Evolutionary conservation across 805 yeast species (phyloP), one percentile per base, ranked within the genome.

Genomic region (Metschnikowia chrysomelidarum): DNA sequence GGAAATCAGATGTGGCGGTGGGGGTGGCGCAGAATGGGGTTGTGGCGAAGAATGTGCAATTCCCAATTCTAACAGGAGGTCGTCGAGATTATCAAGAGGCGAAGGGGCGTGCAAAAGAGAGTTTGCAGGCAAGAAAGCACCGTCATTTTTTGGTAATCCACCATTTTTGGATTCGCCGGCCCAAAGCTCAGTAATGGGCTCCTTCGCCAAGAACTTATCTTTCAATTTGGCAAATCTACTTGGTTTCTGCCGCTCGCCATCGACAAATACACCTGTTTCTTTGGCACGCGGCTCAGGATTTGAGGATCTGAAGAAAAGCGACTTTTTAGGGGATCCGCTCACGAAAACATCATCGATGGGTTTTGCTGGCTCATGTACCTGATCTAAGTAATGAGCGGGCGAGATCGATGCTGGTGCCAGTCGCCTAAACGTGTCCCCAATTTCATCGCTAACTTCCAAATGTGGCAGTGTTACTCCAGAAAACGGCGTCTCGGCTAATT

Each of bases 121-220:
- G 13, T n/a, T 18, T 12, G 9, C 19, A 4, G 7, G 8, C 9
- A 9, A 9, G 6, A n/a, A 18, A 17, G 7, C 2, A 9, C 22
- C 30, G n/a, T n/a, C n/a, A n/a, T n/a, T n/a, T n/a, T n/a, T n/a
- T n/a, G n/a, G n/a, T 2, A 4, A 10, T 11, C 19, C 15, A 13
- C 13, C 30, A 5, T 20, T 16, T 14, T 24, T 37, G 14, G 14
- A 19, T 6, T 44, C 43, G 12, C 24, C 22, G 3, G 41, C 34
- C 63, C 62, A 60, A 7, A 59, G 32, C 6, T 47, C 38, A 5
- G 57, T 43, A 25, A 62, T 54, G 12, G 67, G 60, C 30, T 67
- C 70, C 43, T 57, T 62, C 15, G 59, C 47, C 32, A 53, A 55
- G 37, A 67, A 60, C 41, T 56, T 60, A 23, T 40, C 45, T 37